Evolutionary conservation across 2,329 filamentous ascomycete species (phyloP), one percentile per base, ranked within the genome.

Genomic region (Pseudogymnoascus sp.): DNA sequence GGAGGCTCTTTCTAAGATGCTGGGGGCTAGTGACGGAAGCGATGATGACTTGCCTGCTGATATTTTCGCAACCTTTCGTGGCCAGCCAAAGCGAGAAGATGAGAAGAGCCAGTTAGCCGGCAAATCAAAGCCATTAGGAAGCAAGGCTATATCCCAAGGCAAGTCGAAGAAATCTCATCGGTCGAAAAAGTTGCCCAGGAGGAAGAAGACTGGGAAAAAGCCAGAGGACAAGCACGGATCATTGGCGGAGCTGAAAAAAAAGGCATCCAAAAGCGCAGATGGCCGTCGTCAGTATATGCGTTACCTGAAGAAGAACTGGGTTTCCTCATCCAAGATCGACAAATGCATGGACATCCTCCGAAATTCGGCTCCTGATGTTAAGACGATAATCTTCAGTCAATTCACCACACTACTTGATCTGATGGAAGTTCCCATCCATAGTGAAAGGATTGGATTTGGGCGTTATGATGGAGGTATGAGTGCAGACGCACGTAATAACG

Each of bases 321-420:
- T 88, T 63, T 81, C 89, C 1, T 94, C 89, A 18, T 85, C 89
- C 28, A 94, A 93, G 74, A 85, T 38, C 21, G 59, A 60, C n/a
- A 60, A 60, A 31, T 60, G 33, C 35, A 40, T 60, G 59, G 59
- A 60, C 14, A 60, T 60, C 10, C 11, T 72, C 77, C 10, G 73
- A 76, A 12, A 75, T 79, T 35, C 74, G 12, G 59, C 77, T 63
- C 67, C 73, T 10, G 76, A 82, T 2, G 87, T 91, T 72, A 93
- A 93, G 74, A 90, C 88, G 0, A 87, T 94, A 62, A 82, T 94
- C 66, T 94, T 94, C 76, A 90, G 86, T 63, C 89, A 92, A 69
- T 94, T 90, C 77, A 92, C 90, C 0, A 86, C 88, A 0, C 79
- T 93, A 16, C 83, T 94, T 2, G 90, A 93, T 73, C 79, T 93